phyloP scores from a whole-genome alignment of 1,284 basidiomycete genomes.

The Naganishia albida region DNA sequence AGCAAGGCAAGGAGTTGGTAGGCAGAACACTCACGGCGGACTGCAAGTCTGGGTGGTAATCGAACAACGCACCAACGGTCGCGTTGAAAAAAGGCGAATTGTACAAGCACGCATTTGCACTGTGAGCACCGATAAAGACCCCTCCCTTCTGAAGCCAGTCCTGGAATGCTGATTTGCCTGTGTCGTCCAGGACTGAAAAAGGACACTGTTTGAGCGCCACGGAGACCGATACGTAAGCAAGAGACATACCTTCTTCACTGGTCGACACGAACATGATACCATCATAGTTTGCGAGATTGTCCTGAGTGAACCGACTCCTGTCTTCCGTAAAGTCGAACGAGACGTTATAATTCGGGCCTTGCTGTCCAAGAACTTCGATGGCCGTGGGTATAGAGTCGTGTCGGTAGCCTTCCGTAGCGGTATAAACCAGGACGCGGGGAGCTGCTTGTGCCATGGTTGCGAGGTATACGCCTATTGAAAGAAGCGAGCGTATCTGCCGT shows the following conservation, averaged over 20 bases:
- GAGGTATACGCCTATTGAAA: background rate
- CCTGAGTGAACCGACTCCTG: slow-evolving; percentile 60
- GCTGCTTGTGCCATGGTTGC: slow-evolving; percentile 19
- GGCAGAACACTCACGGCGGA: slow-evolving; percentile 46
- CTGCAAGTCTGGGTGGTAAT: slow-evolving; percentile 71
- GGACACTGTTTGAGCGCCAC: background rate
- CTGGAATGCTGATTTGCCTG: slow-evolving; percentile 65
- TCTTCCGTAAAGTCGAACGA: slow-evolving; percentile 66
- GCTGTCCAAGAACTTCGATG: slow-evolving; percentile 59
- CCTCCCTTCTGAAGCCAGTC: slow-evolving; percentile 63
- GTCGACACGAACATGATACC: slow-evolving; percentile 70
- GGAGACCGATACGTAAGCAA: slow-evolving; percentile 32
- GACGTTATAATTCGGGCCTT: slow-evolving; percentile 54
- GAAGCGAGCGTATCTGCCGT: background rate
- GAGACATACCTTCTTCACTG: slow-evolving; percentile 62
- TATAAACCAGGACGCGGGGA: slow-evolving; percentile 24
- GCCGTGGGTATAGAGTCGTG: slow-evolving; percentile 78
- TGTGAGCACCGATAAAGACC: slow-evolving; percentile 53
- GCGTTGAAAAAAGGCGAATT: slow-evolving; percentile 66
- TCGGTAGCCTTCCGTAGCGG: slow-evolving; percentile 54
- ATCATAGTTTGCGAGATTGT: slow-evolving; percentile 63
- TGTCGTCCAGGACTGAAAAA: slow-evolving; percentile 62
- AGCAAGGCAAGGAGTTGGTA: too few species aligned
- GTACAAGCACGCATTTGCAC: slow-evolving; percentile 67
- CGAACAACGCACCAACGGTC: slow-evolving; percentile 66